Percentiles rank a stretch among this genome's conserved stretches.
phyloP scores from a whole-genome alignment of 768 basidiomycete genomes.

The Termitomyces sp. region DNA sequence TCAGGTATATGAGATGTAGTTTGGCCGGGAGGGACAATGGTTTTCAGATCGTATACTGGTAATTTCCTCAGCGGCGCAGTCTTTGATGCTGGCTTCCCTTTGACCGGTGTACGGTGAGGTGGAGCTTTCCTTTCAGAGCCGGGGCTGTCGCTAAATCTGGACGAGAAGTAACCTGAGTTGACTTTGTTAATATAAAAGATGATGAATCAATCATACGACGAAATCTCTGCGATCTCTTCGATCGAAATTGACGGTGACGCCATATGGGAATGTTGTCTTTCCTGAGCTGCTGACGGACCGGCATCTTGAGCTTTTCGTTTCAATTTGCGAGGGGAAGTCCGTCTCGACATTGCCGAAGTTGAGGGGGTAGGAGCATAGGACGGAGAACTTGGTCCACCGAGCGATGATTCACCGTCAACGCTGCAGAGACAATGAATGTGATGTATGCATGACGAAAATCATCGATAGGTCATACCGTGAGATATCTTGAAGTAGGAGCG shows the following conservation, averaged over 20 bases:
- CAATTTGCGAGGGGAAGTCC: neutral
- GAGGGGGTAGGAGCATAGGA: constrained; percentile 2
- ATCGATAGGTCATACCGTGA: neutral
- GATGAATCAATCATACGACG: constrained; percentile 11
- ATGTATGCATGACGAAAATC: neutral
- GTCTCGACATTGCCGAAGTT: neutral
- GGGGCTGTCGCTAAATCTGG: constrained; percentile 13
- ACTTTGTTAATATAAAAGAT: neutral
- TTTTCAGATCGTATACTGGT: constrained; percentile 10
- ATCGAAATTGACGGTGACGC: constrained; percentile 2
- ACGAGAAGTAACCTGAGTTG: neutral
- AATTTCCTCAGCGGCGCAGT: constrained; percentile 8
- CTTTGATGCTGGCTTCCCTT: neutral
- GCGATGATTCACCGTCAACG: neutral
- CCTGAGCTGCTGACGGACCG: neutral
- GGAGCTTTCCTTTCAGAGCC: neutral
- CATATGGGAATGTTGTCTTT: neutral
- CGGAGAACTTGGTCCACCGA: neutral
- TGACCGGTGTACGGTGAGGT: neutral
- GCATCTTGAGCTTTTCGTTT: constrained; percentile 5
- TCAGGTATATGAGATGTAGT: neutral
- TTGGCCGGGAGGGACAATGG: neutral
- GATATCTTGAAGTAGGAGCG: neutral
- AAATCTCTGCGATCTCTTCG: constrained; percentile 21
- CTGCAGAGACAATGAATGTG: neutral